phyloP scores from a whole-genome alignment of 192 early-diverging fungal genomes.

The Umbelopsis sp. region DNA sequence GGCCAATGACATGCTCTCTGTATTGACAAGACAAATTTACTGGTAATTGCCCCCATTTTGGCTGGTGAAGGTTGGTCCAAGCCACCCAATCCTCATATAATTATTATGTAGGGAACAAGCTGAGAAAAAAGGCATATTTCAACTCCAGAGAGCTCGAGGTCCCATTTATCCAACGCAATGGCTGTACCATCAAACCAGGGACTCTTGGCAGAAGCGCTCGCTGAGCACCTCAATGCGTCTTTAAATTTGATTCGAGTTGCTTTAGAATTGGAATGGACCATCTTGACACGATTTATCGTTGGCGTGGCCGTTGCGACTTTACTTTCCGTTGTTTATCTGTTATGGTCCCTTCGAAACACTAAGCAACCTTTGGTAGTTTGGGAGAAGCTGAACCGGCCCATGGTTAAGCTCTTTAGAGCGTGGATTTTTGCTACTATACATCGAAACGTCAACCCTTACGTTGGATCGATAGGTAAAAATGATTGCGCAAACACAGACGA shows the following conservation, averaged over 20 bases:
- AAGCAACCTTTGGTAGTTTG: constrained; percentile 47
- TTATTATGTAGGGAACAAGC: too few species aligned
- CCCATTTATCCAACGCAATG: neutral
- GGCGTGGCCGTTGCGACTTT: constrained; percentile 28
- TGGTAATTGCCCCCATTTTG: too few species aligned
- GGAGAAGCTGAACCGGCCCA: constrained; percentile 49
- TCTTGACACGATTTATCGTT: constrained; percentile 31
- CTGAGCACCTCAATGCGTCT: constrained; percentile 29
- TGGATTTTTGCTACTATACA: constrained; percentile 51
- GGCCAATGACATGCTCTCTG: too few species aligned
- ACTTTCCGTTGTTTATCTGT: constrained; percentile 26
- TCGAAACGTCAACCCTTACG: constrained; percentile 50
- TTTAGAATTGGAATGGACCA: constrained; percentile 36
- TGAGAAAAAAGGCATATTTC: neutral
- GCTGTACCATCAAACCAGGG: neutral
- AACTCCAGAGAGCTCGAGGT: neutral
- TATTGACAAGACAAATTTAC: too few species aligned
- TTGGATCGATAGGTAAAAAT: constrained; percentile 44
- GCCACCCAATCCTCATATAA: neutral
- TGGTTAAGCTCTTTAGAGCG: constrained; percentile 47
- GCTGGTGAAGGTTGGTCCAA: neutral
- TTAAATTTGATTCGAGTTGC: constrained; percentile 27
- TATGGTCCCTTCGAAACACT: constrained; percentile 26
- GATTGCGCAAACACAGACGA: neutral
- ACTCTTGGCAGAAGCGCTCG: constrained; percentile 12